These are phyloP conservation scores for Coleophoma eucalyptorum DNA, from an alignment of 2,329 filamentous ascomycete species.

Conservation along the genomic window DNA sequence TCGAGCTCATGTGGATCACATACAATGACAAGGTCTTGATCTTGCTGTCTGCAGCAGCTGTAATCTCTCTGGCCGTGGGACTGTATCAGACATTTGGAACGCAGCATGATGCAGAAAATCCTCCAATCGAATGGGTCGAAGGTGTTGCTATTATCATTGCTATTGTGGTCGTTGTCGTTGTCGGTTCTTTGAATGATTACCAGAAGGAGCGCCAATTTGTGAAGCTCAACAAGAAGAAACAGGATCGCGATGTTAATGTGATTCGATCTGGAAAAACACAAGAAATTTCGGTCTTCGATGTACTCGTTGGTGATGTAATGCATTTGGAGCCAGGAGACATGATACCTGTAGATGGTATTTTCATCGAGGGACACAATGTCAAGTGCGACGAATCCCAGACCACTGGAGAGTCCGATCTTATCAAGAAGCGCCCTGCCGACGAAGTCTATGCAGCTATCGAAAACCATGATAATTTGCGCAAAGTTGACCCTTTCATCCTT, in stretches of 20 bases:
- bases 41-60: constrained; percentile 64
- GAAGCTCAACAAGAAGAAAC: constrained; percentile 76
- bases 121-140: constrained; percentile 74
- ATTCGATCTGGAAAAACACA: constrained; percentile 69
- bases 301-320: constrained; percentile 72
- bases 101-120: constrained; percentile 37
- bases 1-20: constrained; percentile 72
- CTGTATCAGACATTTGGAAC: constrained; percentile 68
- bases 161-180: constrained; percentile 71
- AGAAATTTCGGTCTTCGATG: constrained; percentile 66
- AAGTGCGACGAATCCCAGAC: constrained; percentile 73
- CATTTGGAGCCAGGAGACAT: constrained; percentile 71
- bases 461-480: constrained; percentile 53
- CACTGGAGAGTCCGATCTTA: constrained; percentile 70
- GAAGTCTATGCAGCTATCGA: constrained; percentile 63
- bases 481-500: constrained; percentile 76
- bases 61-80: constrained; percentile 71
- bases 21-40: constrained; percentile 81
- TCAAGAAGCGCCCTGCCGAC: constrained; percentile 62
- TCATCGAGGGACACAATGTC: constrained; percentile 61
- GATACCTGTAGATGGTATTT: constrained; percentile 68
- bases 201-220: constrained; percentile 80
- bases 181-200: constrained; percentile 77
- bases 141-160: constrained; percentile 76
- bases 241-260: constrained; percentile 70